Base-by-base conservation (phyloP, 805 yeast genomes). In the Tetrapisispora arboricola region DNA sequence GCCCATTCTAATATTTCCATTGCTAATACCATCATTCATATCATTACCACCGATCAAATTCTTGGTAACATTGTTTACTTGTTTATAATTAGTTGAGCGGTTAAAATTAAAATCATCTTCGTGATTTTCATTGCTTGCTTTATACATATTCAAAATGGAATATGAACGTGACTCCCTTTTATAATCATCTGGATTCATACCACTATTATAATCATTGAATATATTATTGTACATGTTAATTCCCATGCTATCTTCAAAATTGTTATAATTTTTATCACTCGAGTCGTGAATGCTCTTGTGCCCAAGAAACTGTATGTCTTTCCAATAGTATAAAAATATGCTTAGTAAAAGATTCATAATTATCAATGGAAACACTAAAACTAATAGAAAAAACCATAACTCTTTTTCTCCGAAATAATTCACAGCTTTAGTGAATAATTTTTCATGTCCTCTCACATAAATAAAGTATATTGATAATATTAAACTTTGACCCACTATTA, bases 391-490 rank as follows among this genome's bases (percentile, higher is more conserved):
- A 18, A 44, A 34, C 13, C 43, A 19, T 33, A 66, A 49, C 3
- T 57, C 49, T 44, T 54, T 59, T 33, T 57, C 53, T 17, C 65
- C 70, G 45, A 55, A 65, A 39, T 51, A 58, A 38, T 58, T 63
- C 6, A 61, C 58, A 2, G 48, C 44, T 4, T 55, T 49, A 12
- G 68, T 59, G 34, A 57, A 51, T 28, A 60, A 49, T 13, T 50
- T 50, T 24, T 53, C 53, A 32, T 66, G 58, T 1, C 57, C 61
- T 15, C 42, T 20, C 12, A 39, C 42, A 39, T 21, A 67, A 29
- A 66, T 63, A 57, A 66, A 66, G 40, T 66, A 61, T 12, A 66
- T 63, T 25, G 70, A 65, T 16, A 64, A 44, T 3, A 65, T 44
- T 20, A 65, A 48, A 1, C 64, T 42, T 34, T 63, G 56, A 0